These are phyloP conservation scores for Neocallimastix lanati DNA, from an alignment of 192 early-diverging fungal species.

Conservation along the genomic window DNA sequence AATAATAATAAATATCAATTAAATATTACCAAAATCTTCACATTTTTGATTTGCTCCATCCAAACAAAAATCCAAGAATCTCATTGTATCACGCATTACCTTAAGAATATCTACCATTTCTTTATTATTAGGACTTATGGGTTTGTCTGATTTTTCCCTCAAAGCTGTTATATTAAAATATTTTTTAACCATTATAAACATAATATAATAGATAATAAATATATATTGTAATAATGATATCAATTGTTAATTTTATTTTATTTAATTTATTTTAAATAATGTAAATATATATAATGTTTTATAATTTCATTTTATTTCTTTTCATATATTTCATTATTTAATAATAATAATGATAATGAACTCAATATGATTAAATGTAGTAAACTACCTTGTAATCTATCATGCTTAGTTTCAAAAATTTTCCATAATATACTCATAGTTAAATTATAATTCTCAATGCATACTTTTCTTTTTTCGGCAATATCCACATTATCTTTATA, in stretches of 20 bases:
- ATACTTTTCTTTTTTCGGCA: background rate
- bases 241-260: too few species aligned
- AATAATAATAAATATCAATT: background rate
- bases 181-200: too few species aligned
- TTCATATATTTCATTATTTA: too few species aligned
- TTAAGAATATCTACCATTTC: background rate
- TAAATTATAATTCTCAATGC: background rate
- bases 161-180: background rate
- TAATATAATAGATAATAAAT: too few species aligned
- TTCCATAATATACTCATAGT: background rate
- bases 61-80: background rate
- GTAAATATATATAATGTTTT: too few species aligned
- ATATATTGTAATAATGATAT: too few species aligned
- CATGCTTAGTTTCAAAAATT: background rate
- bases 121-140: background rate
- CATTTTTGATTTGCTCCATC: background rate
- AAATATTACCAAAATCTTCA: background rate
- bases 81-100: background rate
- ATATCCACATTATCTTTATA: background rate
- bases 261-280: too few species aligned
- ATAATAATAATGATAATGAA: too few species aligned
- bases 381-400: background rate
- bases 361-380: too few species aligned
- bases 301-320: too few species aligned
- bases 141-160: background rate